Evolutionary conservation across 768 basidiomycete species (phyloP), one percentile per base, ranked within the genome.

Genomic region (Russula foetens): DNA sequence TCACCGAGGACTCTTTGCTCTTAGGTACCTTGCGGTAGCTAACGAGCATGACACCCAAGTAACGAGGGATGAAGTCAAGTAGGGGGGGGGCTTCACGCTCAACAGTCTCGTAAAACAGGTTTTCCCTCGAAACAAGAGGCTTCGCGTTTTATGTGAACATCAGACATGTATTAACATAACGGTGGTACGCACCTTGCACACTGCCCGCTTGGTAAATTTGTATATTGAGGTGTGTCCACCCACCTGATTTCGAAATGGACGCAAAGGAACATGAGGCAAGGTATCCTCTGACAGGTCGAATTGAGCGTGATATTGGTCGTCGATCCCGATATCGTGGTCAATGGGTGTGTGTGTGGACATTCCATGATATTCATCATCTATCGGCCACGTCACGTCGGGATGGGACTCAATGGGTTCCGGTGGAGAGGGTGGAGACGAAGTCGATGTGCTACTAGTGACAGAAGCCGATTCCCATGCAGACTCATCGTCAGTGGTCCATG

Each of bases 161-260:
- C 6, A 41, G 39, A 53, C 35, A 49, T 41, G 23, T 48, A 29
- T 21, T 28, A 15, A 43, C 21, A n/a, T 41, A 8, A 31, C 21
- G 39, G 11, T 14, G 11, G 45, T 35, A 72, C 88, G 69, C 67
- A 97, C 96, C 85, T 99, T 99, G 79, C 97, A 99, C 17, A 99
- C 94, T 8, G 97, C 96, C 65, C 94, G 83, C 69, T 92, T 92
- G 4, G 95, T 98, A 66, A 99, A 98, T 70, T 95, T 94, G 75
- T 98, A 98, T 68, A 99, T 97, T 58, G 92, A 89, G 65, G 84
- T 92, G 71, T 99, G 97, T 3, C 97, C 97, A 44, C 97, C 97
- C 31, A 99, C 97, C 74, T 98, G 95, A 68, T 99, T 97, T 51
- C 91, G 85, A 75, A 98, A 99, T 6, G 97, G 97, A 50, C 89